Conservation (phyloP, 2,329 filamentous ascomycete genomes). For the Penicillium palitans region DNA sequence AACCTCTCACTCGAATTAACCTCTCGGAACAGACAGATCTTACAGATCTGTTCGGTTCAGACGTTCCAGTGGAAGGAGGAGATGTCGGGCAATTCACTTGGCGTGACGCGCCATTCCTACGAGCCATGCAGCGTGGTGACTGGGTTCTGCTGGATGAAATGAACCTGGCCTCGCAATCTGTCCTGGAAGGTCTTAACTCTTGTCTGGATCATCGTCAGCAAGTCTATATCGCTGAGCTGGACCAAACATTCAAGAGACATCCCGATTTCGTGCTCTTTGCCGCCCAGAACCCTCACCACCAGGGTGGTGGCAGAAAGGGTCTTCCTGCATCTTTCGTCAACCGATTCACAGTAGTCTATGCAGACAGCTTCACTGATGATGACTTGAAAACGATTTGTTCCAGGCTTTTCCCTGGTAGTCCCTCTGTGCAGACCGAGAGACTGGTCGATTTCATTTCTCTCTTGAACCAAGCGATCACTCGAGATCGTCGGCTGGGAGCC, state of each 20-base stretch:
- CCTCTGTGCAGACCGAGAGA: slow-evolving; percentile 59
- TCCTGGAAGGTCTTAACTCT: slow-evolving; percentile 92
- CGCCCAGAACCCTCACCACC: slow-evolving; percentile 95
- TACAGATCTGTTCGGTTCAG: slow-evolving; percentile 95
- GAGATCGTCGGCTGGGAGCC: slow-evolving; percentile 54
- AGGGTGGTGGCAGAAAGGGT: slow-evolving; percentile 92
- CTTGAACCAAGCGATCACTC: slow-evolving; percentile 71
- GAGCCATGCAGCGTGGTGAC: slow-evolving; percentile 93
- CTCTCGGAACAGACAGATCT: slow-evolving; percentile 96
- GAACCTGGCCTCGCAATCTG: slow-evolving; percentile 96
- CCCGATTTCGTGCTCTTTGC: slow-evolving; percentile 92
- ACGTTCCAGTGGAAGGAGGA: slow-evolving; percentile 92
- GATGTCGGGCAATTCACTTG: slow-evolving; percentile 89
- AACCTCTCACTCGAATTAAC: slow-evolving; percentile 88
- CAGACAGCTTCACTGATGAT: slow-evolving; percentile 78
- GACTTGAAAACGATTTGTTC: slow-evolving; percentile 81
- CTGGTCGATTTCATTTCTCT: slow-evolving; percentile 78
- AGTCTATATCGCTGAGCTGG: slow-evolving; percentile 91
- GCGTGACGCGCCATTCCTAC: slow-evolving; percentile 92
- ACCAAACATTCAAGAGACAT: slow-evolving; percentile 89
- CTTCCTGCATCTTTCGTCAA: slow-evolving; percentile 96
- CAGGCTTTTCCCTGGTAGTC: slow-evolving; percentile 69
- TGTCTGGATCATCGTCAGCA: slow-evolving; percentile 95
- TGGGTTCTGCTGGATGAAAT: slow-evolving; percentile 98
- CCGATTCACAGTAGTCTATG: slow-evolving; percentile 96